These are phyloP conservation scores for Boletus mariae DNA, from an alignment of 1,284 basidiomycete species.

Conservation along the genomic window DNA sequence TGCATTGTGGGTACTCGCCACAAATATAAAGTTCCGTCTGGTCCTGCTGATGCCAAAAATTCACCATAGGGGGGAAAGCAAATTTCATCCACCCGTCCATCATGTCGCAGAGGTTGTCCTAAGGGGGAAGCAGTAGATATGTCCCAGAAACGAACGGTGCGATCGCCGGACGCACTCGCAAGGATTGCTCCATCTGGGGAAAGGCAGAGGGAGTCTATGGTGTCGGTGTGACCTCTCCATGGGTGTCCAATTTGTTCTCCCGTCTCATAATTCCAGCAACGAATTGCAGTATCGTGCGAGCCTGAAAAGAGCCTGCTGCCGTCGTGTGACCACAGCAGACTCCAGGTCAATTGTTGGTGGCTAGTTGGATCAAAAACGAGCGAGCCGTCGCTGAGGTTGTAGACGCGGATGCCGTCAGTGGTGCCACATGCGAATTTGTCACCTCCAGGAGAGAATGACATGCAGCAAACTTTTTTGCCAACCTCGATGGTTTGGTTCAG, in stretches of 20 bases:
- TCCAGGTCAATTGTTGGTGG: neutral
- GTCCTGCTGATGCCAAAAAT: too few species aligned
- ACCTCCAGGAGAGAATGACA: neutral
- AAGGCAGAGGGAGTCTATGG: neutral
- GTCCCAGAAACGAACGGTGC: too few species aligned
- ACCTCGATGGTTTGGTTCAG: neutral
- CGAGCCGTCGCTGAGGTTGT: neutral
- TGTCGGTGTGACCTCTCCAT: constrained; percentile 2
- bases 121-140: too few species aligned
- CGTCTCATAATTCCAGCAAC: neutral
- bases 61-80: too few species aligned
- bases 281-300: neutral
- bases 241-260: constrained; percentile 1
- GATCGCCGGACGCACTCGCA: neutral
- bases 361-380: neutral
- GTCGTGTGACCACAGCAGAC: constrained; percentile 4
- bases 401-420: neutral
- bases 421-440: neutral
- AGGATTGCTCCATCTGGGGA: neutral
- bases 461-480: neutral
- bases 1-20: neutral
- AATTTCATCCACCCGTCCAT: too few species aligned
- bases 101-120: too few species aligned
- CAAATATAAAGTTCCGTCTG: too few species aligned
- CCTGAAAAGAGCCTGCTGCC: neutral